Evolutionary conservation across 345 rosid genomes (phyloP), one percentile per base, ranked within the genome.

Genomic region (Salix viminalis): DNA sequence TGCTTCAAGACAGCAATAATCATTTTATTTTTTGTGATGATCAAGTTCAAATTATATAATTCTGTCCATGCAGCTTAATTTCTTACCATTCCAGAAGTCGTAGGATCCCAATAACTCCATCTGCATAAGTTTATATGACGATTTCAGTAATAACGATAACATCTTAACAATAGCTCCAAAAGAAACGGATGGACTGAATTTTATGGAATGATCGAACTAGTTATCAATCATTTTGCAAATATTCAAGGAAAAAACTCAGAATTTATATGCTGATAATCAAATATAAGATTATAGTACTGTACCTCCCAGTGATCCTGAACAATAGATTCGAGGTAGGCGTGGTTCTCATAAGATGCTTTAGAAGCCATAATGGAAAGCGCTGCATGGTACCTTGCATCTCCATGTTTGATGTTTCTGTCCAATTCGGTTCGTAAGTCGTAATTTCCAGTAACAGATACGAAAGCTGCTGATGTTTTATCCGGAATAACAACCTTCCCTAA

Each of bases 61-160:
- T 36, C 36, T 36, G 37, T 36, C 37, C 37, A 36, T 5, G 37
- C 37, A 36, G 37, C 37, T 36, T 36, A 36, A 36, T 7, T 21
- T 67, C 77, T 50, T 86, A 93, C 97, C 97, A 39, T 94, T 89
- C 93, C 95, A 90, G 48, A 74, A 91, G 83, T 89, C 85, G 66
- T 68, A 48, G 42, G 74, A 76, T 30, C 91, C 95, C 85, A 94
- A 65, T 73, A 71, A 84, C 72, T 89, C 87, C 92, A 90, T 91
- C 90, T 88, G 87, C 79, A 64, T 6, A 56, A 60, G 7, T 18
- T 70, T 41, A 36, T 10, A 54, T 16, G 21, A 6, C 21, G 23
- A 23, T 54, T 54, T 54, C 21, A 54, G 60, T 7, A 19, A 21
- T 54, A 7, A 4, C 4, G 13, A 56, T 56, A 1, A 1, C 8